phyloP scores from a whole-genome alignment of 306 rosid species.

The Vicia villosa region DNA sequence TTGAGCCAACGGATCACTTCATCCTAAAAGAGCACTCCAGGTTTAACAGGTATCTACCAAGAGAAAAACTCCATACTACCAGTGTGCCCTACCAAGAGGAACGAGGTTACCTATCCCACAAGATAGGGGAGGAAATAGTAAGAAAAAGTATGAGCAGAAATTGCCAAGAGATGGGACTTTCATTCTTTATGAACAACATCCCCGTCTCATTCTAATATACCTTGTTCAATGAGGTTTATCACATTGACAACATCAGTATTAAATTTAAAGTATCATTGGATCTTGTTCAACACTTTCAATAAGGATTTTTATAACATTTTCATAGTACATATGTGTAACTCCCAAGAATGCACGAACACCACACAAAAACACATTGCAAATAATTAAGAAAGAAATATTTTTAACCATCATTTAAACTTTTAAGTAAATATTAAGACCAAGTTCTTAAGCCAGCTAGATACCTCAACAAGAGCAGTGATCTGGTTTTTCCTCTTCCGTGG shows the following conservation, averaged over 20 bases:
- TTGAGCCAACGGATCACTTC: not conserved
- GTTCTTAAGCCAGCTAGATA: conserved; percentile 36
- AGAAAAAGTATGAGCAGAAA: not conserved
- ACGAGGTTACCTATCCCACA: not conserved
- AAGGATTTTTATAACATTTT: conserved; percentile 15
- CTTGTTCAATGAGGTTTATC: conserved; percentile 11
- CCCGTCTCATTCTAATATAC: conserved; percentile 1
- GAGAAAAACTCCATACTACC: not conserved
- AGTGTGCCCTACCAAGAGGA: not conserved
- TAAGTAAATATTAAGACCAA: conserved; percentile 11
- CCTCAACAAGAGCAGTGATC: conserved; percentile 92
- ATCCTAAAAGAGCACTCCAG: not conserved
- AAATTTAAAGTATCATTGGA: not conserved
- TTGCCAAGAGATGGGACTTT: not conserved
- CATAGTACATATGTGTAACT: conserved; percentile 1
- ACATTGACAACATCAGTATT: not conserved
- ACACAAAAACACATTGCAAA: conserved; percentile 16
- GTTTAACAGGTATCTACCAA: not conserved
- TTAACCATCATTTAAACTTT: conserved; percentile 8
- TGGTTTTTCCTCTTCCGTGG: conserved; percentile 93
- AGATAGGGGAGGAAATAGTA: not conserved
- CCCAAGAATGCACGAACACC: conserved; percentile 9
- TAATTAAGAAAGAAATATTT: conserved; percentile 13
- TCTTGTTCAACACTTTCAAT: conserved; percentile 23
- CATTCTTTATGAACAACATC: not conserved